phyloP scores from a whole-genome alignment of 257 asterid species.

The Jaltomata sinuosa region DNA sequence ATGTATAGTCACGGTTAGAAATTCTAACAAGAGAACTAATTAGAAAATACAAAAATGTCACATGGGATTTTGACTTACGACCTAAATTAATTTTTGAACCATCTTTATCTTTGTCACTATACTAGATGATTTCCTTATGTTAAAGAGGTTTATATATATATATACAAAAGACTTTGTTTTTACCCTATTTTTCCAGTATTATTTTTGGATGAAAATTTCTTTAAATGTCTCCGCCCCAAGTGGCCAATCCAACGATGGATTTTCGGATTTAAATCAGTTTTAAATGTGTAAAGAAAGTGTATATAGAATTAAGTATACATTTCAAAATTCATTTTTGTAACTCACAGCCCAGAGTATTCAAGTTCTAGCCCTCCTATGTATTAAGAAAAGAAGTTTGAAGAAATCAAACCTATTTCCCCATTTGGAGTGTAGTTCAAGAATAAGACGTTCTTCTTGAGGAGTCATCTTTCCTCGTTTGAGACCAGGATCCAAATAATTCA shows the following conservation, averaged over 20 bases:
- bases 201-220: too few species aligned
- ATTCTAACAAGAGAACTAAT: background rate
- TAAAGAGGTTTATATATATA: too few species aligned
- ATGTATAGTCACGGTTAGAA: background rate
- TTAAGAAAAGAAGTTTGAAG: background rate
- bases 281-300: too few species aligned
- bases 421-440: background rate
- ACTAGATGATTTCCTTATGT: too few species aligned
- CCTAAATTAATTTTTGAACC: background rate
- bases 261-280: too few species aligned
- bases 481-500: conserved; percentile 81
- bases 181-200: too few species aligned
- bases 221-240: too few species aligned
- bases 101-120: too few species aligned
- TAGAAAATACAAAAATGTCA: background rate
- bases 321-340: background rate
- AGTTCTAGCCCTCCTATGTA: background rate
- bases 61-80: background rate
- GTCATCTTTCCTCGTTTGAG: conserved; percentile 79
- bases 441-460: background rate
- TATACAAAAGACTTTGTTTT: too few species aligned
- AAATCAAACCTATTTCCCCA: conserved; percentile 33
- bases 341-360: background rate
- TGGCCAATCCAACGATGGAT: too few species aligned
- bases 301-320: background rate